Evolutionary conservation across 2,329 filamentous ascomycete genomes (phyloP), one percentile per base, ranked within the genome.

Genomic region (Paracorniculantispora psalliotae): DNA sequence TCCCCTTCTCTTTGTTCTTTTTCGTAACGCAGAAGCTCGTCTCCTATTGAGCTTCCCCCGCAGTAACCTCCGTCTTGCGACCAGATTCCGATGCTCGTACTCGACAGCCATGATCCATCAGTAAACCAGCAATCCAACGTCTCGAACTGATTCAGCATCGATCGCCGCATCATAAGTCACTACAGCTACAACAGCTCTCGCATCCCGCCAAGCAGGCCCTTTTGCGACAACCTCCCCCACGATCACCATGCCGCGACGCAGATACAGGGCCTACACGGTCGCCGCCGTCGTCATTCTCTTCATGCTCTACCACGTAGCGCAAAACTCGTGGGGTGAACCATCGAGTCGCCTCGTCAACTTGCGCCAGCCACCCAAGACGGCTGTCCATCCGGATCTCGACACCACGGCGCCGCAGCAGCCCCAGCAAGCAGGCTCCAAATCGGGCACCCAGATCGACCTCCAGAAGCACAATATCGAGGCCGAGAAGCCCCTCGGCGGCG

Each of bases 241-340:
- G n/a, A 13, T 44, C 64, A 71, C 67, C 66, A 85, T 88, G 80
- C 71, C 82, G 60, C 82, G 86, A 54, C 77, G 86, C 65, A 78
- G 85, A 68, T 87, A 87, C 67, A 81, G 86, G 61, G 75, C 85
- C 59, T 85, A 87, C 62, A 69, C 84, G 35, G 68, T 84, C 61
- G 80, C 80, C 65, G 79, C 84, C 57, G 71, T 81, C 62, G 69
- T 86, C 59, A 71, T 84, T 52, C 71, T 84, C 52, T 74, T 87
- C 61, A 75, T 83, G 55, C 71, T 84, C 54, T 81, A 81, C 67
- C 80, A 79, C 61, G 70, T 78, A 59, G 71, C 74, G 41, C 71
- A 74, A 59, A 79, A 75, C 63, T 74, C 76, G 30, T 74, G 72
- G 72, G 66, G 71, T 41, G 64, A 65, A 19, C 63, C 65, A 39